These are phyloP conservation scores for Phytophthora pluvialis DNA, from an alignment of 352 stramenopile genomes.

Conservation along the genomic window DNA sequence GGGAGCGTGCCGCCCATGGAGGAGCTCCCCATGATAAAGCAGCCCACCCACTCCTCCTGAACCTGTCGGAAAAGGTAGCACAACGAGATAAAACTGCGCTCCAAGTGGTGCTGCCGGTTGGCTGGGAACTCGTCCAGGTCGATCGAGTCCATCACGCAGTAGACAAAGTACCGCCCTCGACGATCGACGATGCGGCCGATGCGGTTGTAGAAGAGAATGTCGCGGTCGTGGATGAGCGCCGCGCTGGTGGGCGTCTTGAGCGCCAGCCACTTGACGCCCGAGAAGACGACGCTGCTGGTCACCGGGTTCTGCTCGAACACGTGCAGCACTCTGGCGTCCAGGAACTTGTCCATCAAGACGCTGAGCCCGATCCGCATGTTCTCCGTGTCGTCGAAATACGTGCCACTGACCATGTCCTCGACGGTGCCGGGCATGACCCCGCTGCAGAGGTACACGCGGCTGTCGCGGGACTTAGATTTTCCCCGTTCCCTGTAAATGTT, in stretches of 20 bases:
- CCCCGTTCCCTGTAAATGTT: conserved; percentile 59
- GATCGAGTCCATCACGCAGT: conserved; percentile 67
- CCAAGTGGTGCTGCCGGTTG: conserved; percentile 38
- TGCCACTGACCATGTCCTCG: conserved; percentile 59
- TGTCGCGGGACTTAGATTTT: conserved; percentile 16
- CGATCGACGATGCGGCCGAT: conserved; percentile 69
- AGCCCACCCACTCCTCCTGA: conserved; percentile 53
- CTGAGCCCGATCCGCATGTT: conserved; percentile 51
- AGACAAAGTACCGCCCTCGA: conserved; percentile 62
- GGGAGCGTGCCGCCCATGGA: conserved; percentile 49
- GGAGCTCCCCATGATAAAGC: conserved; percentile 63
- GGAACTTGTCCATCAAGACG: conserved; percentile 54
- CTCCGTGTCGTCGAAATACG: conserved; percentile 62
- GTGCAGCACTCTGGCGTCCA: conserved; percentile 63
- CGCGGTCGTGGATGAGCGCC: conserved; percentile 59
- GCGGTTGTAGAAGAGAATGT: conserved; percentile 61
- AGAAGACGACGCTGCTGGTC: conserved; percentile 59
- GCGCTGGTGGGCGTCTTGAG: conserved; percentile 44
- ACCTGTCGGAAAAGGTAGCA: conserved; percentile 73
- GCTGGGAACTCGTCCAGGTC: conserved; percentile 59
- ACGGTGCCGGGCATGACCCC: conserved; percentile 62
- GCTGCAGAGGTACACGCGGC: conserved; percentile 45
- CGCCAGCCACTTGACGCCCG: conserved; percentile 70
- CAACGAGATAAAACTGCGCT: conserved; percentile 53
- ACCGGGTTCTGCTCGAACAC: conserved; percentile 59